Evolutionary conservation across 257 asterid species (phyloP).

Genomic region (Nicotiana attenuata): DNA sequence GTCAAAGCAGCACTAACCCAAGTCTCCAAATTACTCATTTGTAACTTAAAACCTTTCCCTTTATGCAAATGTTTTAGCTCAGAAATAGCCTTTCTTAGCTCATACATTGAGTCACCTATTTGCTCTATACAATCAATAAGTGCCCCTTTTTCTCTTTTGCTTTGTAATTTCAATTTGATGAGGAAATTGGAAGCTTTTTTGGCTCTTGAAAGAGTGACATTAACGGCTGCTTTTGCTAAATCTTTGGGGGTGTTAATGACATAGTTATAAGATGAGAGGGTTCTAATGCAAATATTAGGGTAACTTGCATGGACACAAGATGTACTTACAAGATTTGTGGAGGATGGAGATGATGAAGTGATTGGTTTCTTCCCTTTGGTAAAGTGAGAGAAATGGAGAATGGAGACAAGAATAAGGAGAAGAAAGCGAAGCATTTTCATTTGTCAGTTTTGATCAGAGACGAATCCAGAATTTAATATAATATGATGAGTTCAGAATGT

Average conservation of each 20-base stretch:
- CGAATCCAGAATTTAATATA: neutral
- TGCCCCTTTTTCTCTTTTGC: constrained; percentile 50
- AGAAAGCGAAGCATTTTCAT: neutral
- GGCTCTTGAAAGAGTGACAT: constrained; percentile 57
- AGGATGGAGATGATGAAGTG: neutral
- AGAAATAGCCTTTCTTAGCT: constrained; percentile 51
- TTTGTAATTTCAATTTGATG: constrained; percentile 26
- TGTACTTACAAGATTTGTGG: constrained; percentile 42
- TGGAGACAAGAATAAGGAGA: neutral
- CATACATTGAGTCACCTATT: constrained; percentile 63
- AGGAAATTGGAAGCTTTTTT: constrained; percentile 39
- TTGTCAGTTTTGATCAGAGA: neutral
- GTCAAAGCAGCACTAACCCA: constrained; percentile 95
- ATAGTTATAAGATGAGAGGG: constrained; percentile 50
- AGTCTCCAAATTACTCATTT: constrained; percentile 84
- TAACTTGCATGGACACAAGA: constrained; percentile 87
- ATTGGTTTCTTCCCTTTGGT: neutral
- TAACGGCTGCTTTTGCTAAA: constrained; percentile 63
- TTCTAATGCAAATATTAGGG: constrained; percentile 73
- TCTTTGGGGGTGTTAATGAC: constrained; percentile 55
- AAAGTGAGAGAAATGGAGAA: constrained; percentile 2
- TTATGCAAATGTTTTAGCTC: constrained; percentile 56
- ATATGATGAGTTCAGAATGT: neutral
- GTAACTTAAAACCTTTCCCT: constrained; percentile 61
- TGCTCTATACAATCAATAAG: constrained; percentile 70